These are phyloP conservation scores for Yamadazyma conglobata DNA, from an alignment of 1,139 yeast genomes.

Conservation along the genomic window DNA sequence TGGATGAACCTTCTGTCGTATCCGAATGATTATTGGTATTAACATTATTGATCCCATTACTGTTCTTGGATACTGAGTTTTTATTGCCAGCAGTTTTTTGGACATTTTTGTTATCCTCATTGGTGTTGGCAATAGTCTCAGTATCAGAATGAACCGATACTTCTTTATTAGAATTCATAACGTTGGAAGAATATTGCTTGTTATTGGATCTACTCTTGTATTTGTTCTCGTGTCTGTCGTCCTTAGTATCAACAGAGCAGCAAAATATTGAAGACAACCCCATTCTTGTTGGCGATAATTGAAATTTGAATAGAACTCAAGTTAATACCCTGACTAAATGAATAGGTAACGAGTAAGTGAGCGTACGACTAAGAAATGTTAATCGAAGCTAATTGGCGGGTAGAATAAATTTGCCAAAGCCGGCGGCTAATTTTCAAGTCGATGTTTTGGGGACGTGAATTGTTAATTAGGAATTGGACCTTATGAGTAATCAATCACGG, in stretches of 20 bases:
- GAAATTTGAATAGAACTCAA: too few species aligned
- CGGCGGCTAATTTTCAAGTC: too few species aligned
- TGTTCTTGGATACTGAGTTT: too few species aligned
- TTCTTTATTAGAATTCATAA: slow-evolving; percentile 4
- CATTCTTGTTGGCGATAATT: slow-evolving; percentile 2
- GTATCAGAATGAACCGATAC: slow-evolving; percentile 4
- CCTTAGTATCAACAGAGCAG: slow-evolving; percentile 37
- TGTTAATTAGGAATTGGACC: too few species aligned
- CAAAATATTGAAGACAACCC: slow-evolving; percentile 35
- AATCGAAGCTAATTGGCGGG: too few species aligned
- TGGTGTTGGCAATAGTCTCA: slow-evolving; percentile 31
- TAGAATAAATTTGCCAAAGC: too few species aligned
- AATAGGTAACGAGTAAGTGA: too few species aligned
- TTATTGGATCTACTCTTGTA: slow-evolving; percentile 9
- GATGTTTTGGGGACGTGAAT: too few species aligned
- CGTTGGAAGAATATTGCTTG: slow-evolving; percentile 1
- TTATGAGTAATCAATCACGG: too few species aligned
- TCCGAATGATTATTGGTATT: slow-evolving; percentile 6
- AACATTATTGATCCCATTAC: slow-evolving; percentile 1
- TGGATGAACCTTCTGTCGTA: slow-evolving; percentile 11
- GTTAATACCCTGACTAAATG: too few species aligned
- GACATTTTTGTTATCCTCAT: slow-evolving; percentile 1
- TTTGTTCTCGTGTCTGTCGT: slow-evolving; percentile 30
- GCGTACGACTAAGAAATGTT: too few species aligned
- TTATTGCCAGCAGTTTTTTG: background rate